Base-by-base conservation (phyloP, 345 rosid species). In the Eucalyptus microcorys region DNA sequence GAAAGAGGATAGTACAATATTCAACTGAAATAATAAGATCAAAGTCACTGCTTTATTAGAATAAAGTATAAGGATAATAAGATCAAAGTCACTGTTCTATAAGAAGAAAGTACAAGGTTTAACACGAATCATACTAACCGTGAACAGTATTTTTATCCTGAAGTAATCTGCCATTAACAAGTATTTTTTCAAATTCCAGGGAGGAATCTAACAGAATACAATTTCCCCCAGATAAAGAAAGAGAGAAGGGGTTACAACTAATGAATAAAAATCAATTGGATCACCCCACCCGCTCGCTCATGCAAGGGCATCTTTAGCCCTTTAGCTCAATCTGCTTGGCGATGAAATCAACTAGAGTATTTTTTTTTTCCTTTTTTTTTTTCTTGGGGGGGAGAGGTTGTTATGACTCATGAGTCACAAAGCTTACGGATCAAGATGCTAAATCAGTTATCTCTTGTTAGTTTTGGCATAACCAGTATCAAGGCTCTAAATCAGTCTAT, bases 401-500 rank as follows among this genome's bases (percentile, higher is more conserved):
- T 19, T 22, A 71, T 71, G 24, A 34, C 26, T 34, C 21, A 68
- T 9, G 43, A 71, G 79, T 68, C 43, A 68, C 79, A 68, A 68
- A 32, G 79, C 32, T 26, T 66, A 66, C 3, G 6, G 79, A 68
- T 14, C 12, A 15, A 71, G 81, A 40, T 14, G 42, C 84, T 85
- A 48, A 27, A 84, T 43, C 86, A 42, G 30, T 30, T 85, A 16
- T 48, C 14, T 32, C 37, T 49, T 7, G 24, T 86, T 86, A 48
- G 45, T 49, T 55, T 87, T 88, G 40, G 89, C 66, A 83, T 92
- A 90, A 89, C 92, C 91, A 85, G 91, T 89, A 16, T 45, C n/a
- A 71, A 87, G 86, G 94, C 47, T 76, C 30, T 32, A 76, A 76
- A 71, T 45, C 87, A 86, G 85, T 91, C 90, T 26, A 90, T 55